These are phyloP conservation scores for Scutellaria barbata DNA, from an alignment of 257 asterid genomes.

Conservation along the genomic window DNA sequence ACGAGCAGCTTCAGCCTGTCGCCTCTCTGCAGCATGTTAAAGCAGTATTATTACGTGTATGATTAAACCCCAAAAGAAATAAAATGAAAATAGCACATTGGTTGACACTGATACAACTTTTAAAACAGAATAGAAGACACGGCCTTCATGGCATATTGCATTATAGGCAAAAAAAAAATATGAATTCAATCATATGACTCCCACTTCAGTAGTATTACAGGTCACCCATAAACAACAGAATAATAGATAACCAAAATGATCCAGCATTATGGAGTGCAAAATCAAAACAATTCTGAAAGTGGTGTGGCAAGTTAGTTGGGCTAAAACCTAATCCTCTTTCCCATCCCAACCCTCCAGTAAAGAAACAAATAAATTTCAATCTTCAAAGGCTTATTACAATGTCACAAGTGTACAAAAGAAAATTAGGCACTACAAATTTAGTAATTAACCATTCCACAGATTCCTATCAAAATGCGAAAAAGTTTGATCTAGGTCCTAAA, in stretches of 20 bases:
- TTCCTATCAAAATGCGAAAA: conserved; percentile 80
- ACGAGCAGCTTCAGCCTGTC: conserved; percentile 98
- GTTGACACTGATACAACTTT: neutral
- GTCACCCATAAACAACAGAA: neutral
- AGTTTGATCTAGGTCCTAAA: conserved; percentile 53
- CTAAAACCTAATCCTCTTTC: neutral
- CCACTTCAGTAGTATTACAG: neutral
- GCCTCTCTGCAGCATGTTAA: conserved; percentile 70
- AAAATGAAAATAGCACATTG: neutral
- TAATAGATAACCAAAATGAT: neutral
- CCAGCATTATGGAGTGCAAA: neutral
- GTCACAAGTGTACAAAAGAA: neutral
- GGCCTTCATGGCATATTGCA: conserved; percentile 1
- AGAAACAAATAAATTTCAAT: neutral
- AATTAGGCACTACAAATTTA: neutral
- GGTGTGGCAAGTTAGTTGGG: neutral
- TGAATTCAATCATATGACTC: neutral
- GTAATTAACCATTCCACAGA: conserved; percentile 50
- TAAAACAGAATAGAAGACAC: neutral
- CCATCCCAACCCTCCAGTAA: neutral
- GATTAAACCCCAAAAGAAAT: conserved; percentile 11
- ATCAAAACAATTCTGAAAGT: neutral
- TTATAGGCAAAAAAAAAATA: neutral
- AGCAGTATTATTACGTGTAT: neutral
- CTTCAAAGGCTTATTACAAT: neutral